Base-by-base conservation (phyloP, 352 stramenopile species). In the Phytopythium aichiense region DNA sequence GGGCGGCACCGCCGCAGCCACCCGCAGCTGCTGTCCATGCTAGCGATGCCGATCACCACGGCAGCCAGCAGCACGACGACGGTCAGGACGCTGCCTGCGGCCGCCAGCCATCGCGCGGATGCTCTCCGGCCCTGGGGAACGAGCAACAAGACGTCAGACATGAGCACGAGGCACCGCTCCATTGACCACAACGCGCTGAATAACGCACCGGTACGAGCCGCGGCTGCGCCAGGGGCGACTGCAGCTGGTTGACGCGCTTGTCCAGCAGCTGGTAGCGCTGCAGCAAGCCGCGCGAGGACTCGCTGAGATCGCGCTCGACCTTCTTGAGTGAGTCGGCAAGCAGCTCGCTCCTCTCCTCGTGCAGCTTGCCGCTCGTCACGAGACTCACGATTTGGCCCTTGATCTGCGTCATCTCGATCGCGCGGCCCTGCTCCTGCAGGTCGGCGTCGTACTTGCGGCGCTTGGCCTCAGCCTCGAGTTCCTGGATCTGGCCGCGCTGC, bases 331-430 rank as follows among this genome's bases (percentile, higher is more conserved):
- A 65, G 48, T 89, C 85, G 1, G 66, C 64, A 28, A 87, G 63
- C 42, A 91, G 50, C 52, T 92, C 85, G 1, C 63, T 56, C 63
- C 79, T 86, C 54, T 95, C 78, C 18, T 93, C 84, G 18, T 78
- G 71, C 33, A 95, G 78, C 46, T 87, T 88, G 7, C 74, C 69
- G 25, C 69, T 88, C 7, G 87, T 75, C 13, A 87, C 72, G 22
- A 93, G 61, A 45, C 78, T 83, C 4, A 91, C 78, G 54, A 92
- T 76, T 40, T 94, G 78, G 0, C 74, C 79, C 62, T 87, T 88
- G 50, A 92, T 77, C 57, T 92, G 81, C 46, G 79, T 79, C n/a
- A 92, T 77, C 56, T 94, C 87, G 35, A 91, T 76, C 20, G 74
- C 76, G 8, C 81, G 78, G 37, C 70, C 73, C 65, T 95, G 81